Evolutionary conservation across 2,329 filamentous ascomycete species (phyloP), one percentile per base, ranked within the genome.

Genomic region (Zelopaecilomyces penicillatus): DNA sequence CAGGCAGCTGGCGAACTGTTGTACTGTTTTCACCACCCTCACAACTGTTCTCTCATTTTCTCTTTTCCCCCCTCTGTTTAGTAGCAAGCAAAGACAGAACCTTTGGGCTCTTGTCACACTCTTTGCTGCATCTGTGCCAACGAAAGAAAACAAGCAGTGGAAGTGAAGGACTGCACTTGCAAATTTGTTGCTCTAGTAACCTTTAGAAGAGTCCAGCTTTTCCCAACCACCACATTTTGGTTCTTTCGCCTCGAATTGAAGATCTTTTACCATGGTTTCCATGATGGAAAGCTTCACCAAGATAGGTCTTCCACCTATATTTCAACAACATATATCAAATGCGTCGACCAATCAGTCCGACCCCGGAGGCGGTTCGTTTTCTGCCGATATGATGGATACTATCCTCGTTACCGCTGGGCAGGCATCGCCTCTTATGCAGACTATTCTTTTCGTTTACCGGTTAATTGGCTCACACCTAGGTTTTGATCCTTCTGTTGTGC

Each of bases 401-500:
- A 57, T 76, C 37, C 62, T 74, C 10, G 61, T 65, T 4, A 65
- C 72, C 1, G 60, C 74, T 4, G 70, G 71, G 7, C 56, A 63
- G 32, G 62, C 64, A 32, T 70, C 68, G 41, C 69, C 67, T 2
- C 50, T 71, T 4, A 57, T 74, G 42, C 49, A 65, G 46, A 42
- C 65, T 5, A 58, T 75, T 28, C 57, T 70, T 46, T 65, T 75
- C 28, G 50, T 75, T 35, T 71, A 75, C 48, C 65, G 69, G 26
- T 55, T 70, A 34, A 53, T 74, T 5, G 71, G 69, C 11, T 58
- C 56, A 11, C 64, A 63, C 42, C 58, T 76, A 11, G 73, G 73
- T 19, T 58, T 76, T 40, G 73, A 77, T 46, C 71, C 73, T 1
- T 69, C 72, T 0, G 48, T 68, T 31, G 53, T 76, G 8, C 58